Percentiles rank a stretch among this genome's conserved stretches.
Conservation (phyloP, 352 stramenopile genomes). For the Achlya hypogyna region DNA sequence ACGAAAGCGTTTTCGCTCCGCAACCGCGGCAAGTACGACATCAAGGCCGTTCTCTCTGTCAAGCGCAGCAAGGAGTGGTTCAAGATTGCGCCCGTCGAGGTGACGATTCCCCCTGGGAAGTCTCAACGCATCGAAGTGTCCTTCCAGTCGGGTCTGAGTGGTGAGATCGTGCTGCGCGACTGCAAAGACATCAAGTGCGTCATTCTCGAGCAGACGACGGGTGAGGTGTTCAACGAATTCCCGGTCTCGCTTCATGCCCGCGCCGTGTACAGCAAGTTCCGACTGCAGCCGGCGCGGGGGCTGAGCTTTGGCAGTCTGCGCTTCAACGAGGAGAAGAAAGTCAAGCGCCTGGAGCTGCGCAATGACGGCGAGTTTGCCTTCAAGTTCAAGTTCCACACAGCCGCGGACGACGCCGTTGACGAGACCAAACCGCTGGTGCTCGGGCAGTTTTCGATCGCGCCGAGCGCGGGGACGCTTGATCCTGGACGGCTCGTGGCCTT, state of each 20-base stretch:
- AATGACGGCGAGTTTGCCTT: constrained; percentile 93
- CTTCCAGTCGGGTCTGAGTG: constrained; percentile 47
- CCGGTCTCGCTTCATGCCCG: constrained; percentile 60
- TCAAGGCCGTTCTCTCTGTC: constrained; percentile 78
- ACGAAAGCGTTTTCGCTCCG: constrained; percentile 73
- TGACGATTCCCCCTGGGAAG: constrained; percentile 66
- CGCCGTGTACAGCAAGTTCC: constrained; percentile 79
- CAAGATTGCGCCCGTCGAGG: constrained; percentile 64
- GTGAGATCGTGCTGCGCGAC: constrained; percentile 79
- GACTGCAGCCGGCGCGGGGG: constrained; percentile 80
- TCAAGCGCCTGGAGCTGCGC: constrained; percentile 79
- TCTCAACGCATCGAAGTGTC: constrained; percentile 58
- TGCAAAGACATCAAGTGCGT: constrained; percentile 89
- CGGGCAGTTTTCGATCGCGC: constrained; percentile 74
- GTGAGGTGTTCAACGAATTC: constrained; percentile 86
- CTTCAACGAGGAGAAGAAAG: constrained; percentile 73
- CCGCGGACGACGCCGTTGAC: constrained; percentile 22
- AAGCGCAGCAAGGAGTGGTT: constrained; percentile 63
- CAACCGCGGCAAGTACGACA: constrained; percentile 91
- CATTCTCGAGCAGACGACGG: constrained; percentile 88
- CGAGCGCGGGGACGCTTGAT: constrained; percentile 69
- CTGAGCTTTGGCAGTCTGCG: constrained; percentile 90
- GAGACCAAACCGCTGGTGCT: constrained; percentile 34
- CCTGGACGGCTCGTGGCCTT: constrained; percentile 65
- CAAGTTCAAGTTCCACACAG: constrained; percentile 42